Evolutionary conservation across 192 early-diverging fungal genomes (phyloP), one percentile per base, ranked within the genome.

Genomic region (Linnemannia elongata): DNA sequence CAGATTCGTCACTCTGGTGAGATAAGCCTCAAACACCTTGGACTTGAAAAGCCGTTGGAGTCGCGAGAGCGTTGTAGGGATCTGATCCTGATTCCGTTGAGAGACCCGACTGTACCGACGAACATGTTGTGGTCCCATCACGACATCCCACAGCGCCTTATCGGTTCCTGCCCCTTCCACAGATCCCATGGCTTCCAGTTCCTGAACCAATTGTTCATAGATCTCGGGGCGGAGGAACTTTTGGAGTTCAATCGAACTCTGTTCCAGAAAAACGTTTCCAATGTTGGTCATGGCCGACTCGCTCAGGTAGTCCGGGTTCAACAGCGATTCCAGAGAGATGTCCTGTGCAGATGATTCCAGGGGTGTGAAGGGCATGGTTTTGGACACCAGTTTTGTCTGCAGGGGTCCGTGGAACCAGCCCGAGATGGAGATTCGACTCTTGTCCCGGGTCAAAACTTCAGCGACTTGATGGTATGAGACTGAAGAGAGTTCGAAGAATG

Each of bases 331-430:
- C 75, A 90, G 39, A 8, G 83, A 66, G 12, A 57, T 47, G 10
- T 77, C 71, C 8, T 79, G 39, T 47, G 68, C 20, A 3, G 72
- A 35, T 41, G 69, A 13, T 20, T 10, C 13, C n/a, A 80, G 12
- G 3, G 80, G 77, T 39, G 44, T 13, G 41, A 80, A 77, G 12
- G 79, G 76, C 79, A 81, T 81, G 24, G 80, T 70, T 44, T 87
- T 87, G 75, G 85, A 87, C 30, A 87, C 68, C 24, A 90, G 60
- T 76, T 81, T 72, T 35, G 85, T 90, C 68, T 85, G 70, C 33
- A 90, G 75, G 35, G 93, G 90, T 0, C 94, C 94, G 74, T 94
- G 92, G 87, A 94, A 91, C 94, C 94, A 94, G 3, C 94, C 94
- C 8, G 93, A 93, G 27, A 94, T 93, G 0, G 94, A 94, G 77